phyloP scores from a whole-genome alignment of 768 basidiomycete genomes.

The Galerina marginata region DNA sequence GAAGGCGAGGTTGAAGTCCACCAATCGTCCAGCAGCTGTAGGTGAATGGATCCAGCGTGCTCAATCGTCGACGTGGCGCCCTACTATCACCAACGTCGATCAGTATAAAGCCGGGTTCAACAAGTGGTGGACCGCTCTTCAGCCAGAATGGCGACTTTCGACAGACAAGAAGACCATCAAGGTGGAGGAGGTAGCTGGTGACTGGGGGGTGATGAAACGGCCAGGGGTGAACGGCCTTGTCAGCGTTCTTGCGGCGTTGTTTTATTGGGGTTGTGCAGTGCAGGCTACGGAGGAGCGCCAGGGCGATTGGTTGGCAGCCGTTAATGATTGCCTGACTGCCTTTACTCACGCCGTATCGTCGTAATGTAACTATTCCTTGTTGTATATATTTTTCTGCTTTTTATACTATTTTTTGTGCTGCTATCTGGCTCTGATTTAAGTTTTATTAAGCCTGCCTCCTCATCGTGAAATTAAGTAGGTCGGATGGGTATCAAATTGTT shows the following conservation, averaged over 20 bases:
- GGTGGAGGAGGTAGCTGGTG: not conserved
- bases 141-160: constrained; percentile 9
- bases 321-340: no score
- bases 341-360: no score
- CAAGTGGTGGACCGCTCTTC: constrained; percentile 12
- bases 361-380: no score
- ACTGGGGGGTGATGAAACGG: constrained; percentile 5
- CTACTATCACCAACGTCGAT: not conserved
- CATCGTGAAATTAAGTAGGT: no score
- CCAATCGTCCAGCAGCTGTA: not conserved
- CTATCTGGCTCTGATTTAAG: no score
- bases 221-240: constrained; percentile 13
- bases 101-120: not conserved
- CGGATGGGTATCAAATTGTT: no score
- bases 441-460: no score
- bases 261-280: constrained; percentile 13
- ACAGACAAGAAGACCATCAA: not conserved
- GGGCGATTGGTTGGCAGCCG: no score
- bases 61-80: not conserved
- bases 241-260: constrained; percentile 9
- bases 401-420: no score
- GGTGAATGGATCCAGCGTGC: constrained; percentile 11
- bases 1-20: not conserved
- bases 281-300: not conserved
- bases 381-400: no score